phyloP scores from a whole-genome alignment of 352 stramenopile species.

The Globisporangium paroecandrum region DNA sequence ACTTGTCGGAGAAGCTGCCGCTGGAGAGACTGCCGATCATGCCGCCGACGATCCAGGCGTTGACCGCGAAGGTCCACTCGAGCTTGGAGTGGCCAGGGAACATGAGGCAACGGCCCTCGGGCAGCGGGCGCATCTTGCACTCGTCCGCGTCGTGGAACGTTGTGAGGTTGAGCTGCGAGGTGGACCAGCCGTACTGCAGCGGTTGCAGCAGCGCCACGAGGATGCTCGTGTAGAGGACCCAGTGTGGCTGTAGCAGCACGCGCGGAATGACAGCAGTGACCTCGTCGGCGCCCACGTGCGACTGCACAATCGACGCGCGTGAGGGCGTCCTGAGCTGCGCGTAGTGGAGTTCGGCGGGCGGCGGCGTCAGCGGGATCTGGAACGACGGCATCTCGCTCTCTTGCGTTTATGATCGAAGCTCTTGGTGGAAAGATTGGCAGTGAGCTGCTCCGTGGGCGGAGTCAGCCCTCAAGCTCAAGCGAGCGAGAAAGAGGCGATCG shows the following conservation, averaged over 20 bases:
- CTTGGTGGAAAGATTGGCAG: constrained; percentile 1
- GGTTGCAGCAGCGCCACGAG: constrained; percentile 44
- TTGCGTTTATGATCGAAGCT: background rate
- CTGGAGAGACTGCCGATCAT: constrained; percentile 34
- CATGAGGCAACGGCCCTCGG: constrained; percentile 28
- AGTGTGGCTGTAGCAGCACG: constrained; percentile 24
- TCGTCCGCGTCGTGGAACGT: constrained; percentile 33
- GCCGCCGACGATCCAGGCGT: constrained; percentile 40
- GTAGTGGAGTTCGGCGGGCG: background rate
- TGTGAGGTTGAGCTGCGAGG: constrained; percentile 55
- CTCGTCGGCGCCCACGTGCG: background rate
- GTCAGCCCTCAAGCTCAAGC: too few species aligned
- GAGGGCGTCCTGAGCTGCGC: background rate
- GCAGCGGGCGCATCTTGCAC: constrained; percentile 19
- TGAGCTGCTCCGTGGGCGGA: background rate
- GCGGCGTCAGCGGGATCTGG: constrained; percentile 1
- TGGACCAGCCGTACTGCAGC: constrained; percentile 51
- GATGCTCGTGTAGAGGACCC: constrained; percentile 47
- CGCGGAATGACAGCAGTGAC: constrained; percentile 1
- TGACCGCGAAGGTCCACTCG: constrained; percentile 39
- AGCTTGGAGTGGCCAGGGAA: constrained; percentile 30
- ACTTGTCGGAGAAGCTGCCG: constrained; percentile 29
- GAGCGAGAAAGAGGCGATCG: background rate
- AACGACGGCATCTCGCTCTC: background rate
- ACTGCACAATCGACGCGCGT: background rate